Evolutionary conservation across 2,329 filamentous ascomycete species (phyloP), one percentile per base, ranked within the genome.

Genomic region (Chaetomium sp.): DNA sequence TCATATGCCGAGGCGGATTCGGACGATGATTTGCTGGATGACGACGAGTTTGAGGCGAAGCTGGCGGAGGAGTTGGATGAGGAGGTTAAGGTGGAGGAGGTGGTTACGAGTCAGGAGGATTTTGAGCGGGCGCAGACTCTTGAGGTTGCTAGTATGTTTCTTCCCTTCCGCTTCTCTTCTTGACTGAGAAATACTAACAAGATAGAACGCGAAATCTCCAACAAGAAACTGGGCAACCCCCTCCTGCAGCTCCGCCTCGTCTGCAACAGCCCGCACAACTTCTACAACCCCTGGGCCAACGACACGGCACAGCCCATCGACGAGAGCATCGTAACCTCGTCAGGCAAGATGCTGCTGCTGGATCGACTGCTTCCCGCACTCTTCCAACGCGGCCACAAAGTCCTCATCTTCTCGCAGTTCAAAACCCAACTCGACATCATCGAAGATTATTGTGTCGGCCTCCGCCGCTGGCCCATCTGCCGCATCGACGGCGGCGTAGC

Each of bases 401-500:
- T 97, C 34, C 81, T 99, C 46, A 90, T 99, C 51, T 99, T 99
- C 71, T 95, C 89, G 0, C 94, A 99, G 67, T 99, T 99, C 74
- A 95, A 91, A 56, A 95, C 87, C 0, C 91, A 96, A 61, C 82
- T 99, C 0, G 91, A 97, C 66, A 87, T 99, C 2, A 76, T 99
- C 0, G 84, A 95, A 60, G 87, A 92, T 54, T 99, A 96, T 73
- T 90, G 90, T 47, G 76, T 74, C 3, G 80, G 85, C n/a, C 79
- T 97, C 1, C 86, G 89, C 6, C 74, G 77, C 1, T 96, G 90
- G 89, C 81, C 85, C 1, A 80, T 87, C 32, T 96, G 91, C 66
- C 89, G 94, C 5, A 96, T 99, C 53, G 94, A 97, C 64, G 94
- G 94, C 9, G 85, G 82, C 0, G 89, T 97, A 4, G 79, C 87